Conservation (phyloP, 345 rosid species). For the Salix dunnii region DNA sequence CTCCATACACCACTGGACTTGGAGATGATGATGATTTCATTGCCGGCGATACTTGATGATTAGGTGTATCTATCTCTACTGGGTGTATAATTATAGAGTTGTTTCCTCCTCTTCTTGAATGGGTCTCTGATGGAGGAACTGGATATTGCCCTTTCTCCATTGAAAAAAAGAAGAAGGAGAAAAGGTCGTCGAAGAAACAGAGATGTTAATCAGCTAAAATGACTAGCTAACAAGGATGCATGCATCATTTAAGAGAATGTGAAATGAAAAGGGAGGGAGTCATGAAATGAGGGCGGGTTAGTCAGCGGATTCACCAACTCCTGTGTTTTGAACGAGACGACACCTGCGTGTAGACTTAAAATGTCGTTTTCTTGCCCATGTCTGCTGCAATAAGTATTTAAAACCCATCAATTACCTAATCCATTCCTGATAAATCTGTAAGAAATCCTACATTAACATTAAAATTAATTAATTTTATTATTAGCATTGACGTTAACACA, state of each 20-base stretch:
- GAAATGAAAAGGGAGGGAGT: background rate
- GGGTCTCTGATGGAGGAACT: constrained; percentile 24
- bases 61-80: constrained; percentile 32
- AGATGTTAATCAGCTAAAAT: background rate
- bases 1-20: constrained; percentile 37
- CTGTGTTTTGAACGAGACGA: too few species aligned
- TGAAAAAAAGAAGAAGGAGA: background rate
- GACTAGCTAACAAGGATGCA: too few species aligned
- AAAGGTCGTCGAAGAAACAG: background rate
- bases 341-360: too few species aligned
- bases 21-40: constrained; percentile 7
- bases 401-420: too few species aligned
- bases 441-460: too few species aligned
- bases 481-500: too few species aligned
- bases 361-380: too few species aligned
- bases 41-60: background rate
- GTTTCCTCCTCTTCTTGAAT: constrained; percentile 28
- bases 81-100: constrained; percentile 35
- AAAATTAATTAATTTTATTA: too few species aligned
- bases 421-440: too few species aligned
- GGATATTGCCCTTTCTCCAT: constrained; percentile 14
- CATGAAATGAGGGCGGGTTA: background rate
- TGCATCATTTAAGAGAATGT: background rate
- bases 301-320: constrained; percentile 8
- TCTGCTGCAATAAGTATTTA: too few species aligned